A percentile compares a stretch with the other conserved stretches of the same genome.
phyloP scores from a whole-genome alignment of 2,329 filamentous ascomycete genomes.

The Beauveria brongniartii region DNA sequence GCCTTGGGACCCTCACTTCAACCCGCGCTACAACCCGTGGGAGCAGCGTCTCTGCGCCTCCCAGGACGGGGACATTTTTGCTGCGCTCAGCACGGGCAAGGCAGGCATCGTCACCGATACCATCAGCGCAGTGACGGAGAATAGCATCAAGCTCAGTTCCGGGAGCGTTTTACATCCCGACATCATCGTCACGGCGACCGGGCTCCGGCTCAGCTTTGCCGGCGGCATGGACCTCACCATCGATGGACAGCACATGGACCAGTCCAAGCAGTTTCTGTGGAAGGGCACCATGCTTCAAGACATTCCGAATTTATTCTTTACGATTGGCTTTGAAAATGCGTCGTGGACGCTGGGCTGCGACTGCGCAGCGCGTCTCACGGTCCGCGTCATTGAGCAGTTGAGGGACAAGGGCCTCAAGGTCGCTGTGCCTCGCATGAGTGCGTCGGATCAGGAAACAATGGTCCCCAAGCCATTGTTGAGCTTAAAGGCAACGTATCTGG shows the following conservation, averaged over 20 bases:
- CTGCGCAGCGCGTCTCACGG: slow-evolving; percentile 38
- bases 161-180: slow-evolving; percentile 44
- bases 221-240: slow-evolving; percentile 43
- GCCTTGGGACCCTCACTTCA: slow-evolving; percentile 45
- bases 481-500: slow-evolving; percentile 44
- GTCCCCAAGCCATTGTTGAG: slow-evolving; percentile 31
- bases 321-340: slow-evolving; percentile 52
- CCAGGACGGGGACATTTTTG: slow-evolving; percentile 38
- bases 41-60: slow-evolving; percentile 60
- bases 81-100: slow-evolving; percentile 29
- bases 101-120: slow-evolving; percentile 35
- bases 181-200: slow-evolving; percentile 58
- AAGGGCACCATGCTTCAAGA: slow-evolving; percentile 53
- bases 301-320: slow-evolving; percentile 50
- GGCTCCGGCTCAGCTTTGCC: slow-evolving; percentile 47
- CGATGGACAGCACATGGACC: slow-evolving; percentile 38
- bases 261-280: slow-evolving; percentile 45
- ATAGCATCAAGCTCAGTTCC: slow-evolving; percentile 34
- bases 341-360: slow-evolving; percentile 58
- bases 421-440: slow-evolving; percentile 34
- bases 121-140: slow-evolving; percentile 36
- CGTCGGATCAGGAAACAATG: slow-evolving; percentile 25
- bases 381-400: slow-evolving; percentile 44
- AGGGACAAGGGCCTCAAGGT: slow-evolving; percentile 29
- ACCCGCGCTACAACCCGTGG: slow-evolving; percentile 50